A percentile compares a stretch with the other conserved stretches of the same genome.
These are phyloP conservation scores for Rosellinia necatrix DNA, from an alignment of 2,329 filamentous ascomycete genomes.

Conservation along the genomic window DNA sequence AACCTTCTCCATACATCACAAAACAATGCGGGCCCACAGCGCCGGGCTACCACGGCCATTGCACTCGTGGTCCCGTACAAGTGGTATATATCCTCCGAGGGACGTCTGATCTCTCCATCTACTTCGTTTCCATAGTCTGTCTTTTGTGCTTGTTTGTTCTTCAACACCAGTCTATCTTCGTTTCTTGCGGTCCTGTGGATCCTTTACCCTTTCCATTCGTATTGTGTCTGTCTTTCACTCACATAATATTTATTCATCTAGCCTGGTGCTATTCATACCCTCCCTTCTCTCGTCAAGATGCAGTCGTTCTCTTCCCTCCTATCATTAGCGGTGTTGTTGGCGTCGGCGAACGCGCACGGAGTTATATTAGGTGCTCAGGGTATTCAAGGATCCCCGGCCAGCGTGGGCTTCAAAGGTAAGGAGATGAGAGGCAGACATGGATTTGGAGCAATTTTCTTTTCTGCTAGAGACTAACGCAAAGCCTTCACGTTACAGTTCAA, in stretches of 20 bases:
- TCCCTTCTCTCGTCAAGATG: conserved; percentile 41
- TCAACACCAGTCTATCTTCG: conserved; percentile 28
- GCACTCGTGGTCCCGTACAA: conserved; percentile 31
- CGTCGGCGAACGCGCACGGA: conserved; percentile 48
- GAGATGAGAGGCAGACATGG: too few relatives aligned
- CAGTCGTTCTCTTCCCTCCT: conserved; percentile 42
- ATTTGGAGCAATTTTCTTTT: too few relatives aligned
- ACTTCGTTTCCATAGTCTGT: conserved; percentile 28
- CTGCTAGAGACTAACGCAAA: too few relatives aligned
- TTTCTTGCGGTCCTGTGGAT: conserved; percentile 38
- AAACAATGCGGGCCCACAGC: conserved; percentile 13
- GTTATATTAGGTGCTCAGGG: conserved; percentile 55
- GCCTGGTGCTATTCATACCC: conserved; percentile 40
- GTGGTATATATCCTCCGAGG: conserved; percentile 24
- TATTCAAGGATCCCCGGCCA: conserved; percentile 49
- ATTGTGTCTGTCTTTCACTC: conserved; percentile 20
- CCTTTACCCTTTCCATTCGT: conserved; percentile 31
- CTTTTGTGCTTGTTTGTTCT: too few relatives aligned
- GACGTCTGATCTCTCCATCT: conserved; percentile 29
- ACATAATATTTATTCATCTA: conserved; percentile 37
- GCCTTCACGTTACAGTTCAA: too few relatives aligned
- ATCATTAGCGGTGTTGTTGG: conserved; percentile 43
- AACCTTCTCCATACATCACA: conserved; percentile 8
- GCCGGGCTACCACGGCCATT: conserved; percentile 12
- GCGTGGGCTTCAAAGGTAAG: conserved; percentile 55